Evolutionary conservation across 495 filamentous ascomycete genomes (phyloP).

Genomic region (Penicillium pulvis): DNA sequence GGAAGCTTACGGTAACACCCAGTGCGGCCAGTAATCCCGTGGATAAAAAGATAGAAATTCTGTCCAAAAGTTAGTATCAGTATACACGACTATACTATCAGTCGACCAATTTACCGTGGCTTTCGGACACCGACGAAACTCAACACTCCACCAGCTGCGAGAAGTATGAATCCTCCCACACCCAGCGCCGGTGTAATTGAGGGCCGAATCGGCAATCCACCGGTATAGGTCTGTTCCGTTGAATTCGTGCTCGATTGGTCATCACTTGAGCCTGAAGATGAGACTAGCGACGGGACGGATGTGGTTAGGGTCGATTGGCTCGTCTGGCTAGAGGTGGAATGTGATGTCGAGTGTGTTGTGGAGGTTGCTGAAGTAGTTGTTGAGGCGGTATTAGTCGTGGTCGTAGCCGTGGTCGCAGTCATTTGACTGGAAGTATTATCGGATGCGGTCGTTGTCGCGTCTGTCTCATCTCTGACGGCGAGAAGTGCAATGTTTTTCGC

Average conservation of each 20-base stretch:
- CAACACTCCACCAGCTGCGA: slow-evolving; percentile 68
- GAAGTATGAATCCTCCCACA: slow-evolving; percentile 75
- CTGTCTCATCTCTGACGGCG: slow-evolving; percentile 10
- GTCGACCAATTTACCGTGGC: slow-evolving; percentile 53
- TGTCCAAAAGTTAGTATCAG: slow-evolving; percentile 20
- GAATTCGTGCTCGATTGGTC: slow-evolving; percentile 17
- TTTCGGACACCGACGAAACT: slow-evolving; percentile 83
- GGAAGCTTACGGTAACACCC: slow-evolving; percentile 62
- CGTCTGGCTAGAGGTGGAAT: slow-evolving; percentile 11
- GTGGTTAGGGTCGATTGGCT: slow-evolving; percentile 17
- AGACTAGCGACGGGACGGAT: slow-evolving; percentile 23
- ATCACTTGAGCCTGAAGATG: slow-evolving; percentile 8
- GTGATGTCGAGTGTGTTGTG: slow-evolving; percentile 14
- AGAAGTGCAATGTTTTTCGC: slow-evolving; percentile 8
- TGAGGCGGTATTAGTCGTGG: slow-evolving; percentile 12
- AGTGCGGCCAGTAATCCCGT: slow-evolving; percentile 72
- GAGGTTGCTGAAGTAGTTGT: slow-evolving; percentile 18
- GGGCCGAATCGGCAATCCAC: slow-evolving; percentile 69
- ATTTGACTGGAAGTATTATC: slow-evolving; percentile 12
- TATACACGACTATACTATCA: background rate
- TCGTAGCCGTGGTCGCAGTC: slow-evolving; percentile 19
- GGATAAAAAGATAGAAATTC: slow-evolving; percentile 80
- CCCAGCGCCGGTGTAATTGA: slow-evolving; percentile 76
- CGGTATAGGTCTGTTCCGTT: slow-evolving; percentile 24
- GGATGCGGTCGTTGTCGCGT: slow-evolving; percentile 18